Evolutionary conservation across 345 rosid species (phyloP).

Genomic region (Dipteronia sinensis): DNA sequence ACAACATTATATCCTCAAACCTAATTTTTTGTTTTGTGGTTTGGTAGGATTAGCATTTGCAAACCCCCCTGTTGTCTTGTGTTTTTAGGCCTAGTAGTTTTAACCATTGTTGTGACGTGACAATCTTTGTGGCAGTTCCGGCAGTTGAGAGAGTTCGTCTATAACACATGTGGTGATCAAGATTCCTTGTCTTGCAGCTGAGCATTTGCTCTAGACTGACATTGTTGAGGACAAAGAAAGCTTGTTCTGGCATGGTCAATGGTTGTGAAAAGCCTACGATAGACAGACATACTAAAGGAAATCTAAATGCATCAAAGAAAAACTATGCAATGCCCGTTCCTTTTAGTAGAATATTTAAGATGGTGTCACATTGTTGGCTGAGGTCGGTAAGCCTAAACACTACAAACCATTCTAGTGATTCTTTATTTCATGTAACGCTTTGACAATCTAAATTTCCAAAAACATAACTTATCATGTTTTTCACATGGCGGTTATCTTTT

Average conservation of each 20-base stretch:
- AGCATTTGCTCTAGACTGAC: slow-evolving; percentile 51
- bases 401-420: not conserved
- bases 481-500: too few relatives aligned
- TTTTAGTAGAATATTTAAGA: slow-evolving; percentile 33
- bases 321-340: slow-evolving; percentile 15
- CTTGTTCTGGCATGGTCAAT: slow-evolving; percentile 65
- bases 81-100: too few relatives aligned
- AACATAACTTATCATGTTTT: not conserved
- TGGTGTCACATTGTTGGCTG: not conserved
- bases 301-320: not conserved
- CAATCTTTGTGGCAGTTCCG: too few relatives aligned
- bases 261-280: slow-evolving; percentile 33
- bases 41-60: too few relatives aligned
- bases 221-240: slow-evolving; percentile 80
- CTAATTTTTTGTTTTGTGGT: too few relatives aligned
- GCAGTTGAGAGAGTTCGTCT: too few relatives aligned
- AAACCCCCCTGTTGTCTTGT: too few relatives aligned
- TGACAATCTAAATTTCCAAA: not conserved
- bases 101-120: too few relatives aligned
- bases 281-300: not conserved
- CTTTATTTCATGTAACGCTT: not conserved
- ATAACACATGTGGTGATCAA: too few relatives aligned
- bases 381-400: not conserved
- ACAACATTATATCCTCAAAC: too few relatives aligned
- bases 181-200: slow-evolving; percentile 34